Evolutionary conservation across 2,329 filamentous ascomycete species (phyloP).

Genomic region (Lanzia echinophila): DNA sequence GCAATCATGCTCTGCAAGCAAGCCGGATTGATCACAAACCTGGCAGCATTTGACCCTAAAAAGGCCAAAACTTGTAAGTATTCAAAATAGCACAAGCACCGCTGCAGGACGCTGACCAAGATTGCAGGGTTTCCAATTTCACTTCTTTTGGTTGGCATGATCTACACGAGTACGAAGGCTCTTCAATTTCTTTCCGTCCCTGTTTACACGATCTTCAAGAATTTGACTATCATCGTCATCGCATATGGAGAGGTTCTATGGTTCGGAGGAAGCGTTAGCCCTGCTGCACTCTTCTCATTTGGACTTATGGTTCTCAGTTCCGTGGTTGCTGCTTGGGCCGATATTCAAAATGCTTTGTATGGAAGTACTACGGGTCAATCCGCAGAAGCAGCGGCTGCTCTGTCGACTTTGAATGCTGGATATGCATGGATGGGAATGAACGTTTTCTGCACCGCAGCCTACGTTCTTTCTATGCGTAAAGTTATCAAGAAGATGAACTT

Average conservation of each 20-base stretch:
- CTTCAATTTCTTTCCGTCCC: conserved; percentile 95
- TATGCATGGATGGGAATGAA: conserved; percentile 99
- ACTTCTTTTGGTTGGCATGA: conserved; percentile 94
- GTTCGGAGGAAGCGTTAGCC: conserved; percentile 90
- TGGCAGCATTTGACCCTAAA: conserved; percentile 73
- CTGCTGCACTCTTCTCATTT: conserved; percentile 85
- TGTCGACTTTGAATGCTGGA: conserved; percentile 87
- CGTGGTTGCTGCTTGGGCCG: conserved; percentile 91
- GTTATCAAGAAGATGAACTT: conserved; percentile 99
- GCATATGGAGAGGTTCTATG: conserved; percentile 97
- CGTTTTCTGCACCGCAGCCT: conserved; percentile 87
- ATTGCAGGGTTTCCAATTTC: conserved; percentile 87
- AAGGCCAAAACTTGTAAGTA: conserved; percentile 85
- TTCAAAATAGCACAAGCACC: not conserved
- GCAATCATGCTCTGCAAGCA: conserved; percentile 81
- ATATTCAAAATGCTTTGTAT: conserved; percentile 78
- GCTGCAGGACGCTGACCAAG: not conserved
- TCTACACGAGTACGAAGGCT: conserved; percentile 94
- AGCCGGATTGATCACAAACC: conserved; percentile 72
- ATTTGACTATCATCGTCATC: conserved; percentile 96
- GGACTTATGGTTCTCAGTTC: conserved; percentile 95
- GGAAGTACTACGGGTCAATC: conserved; percentile 31
- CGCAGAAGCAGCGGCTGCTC: conserved; percentile 59
- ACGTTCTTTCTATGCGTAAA: conserved; percentile 91
- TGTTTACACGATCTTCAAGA: conserved; percentile 99